phyloP scores from a whole-genome alignment of 2,329 filamentous ascomycete species.

The Xylaria sp. region DNA sequence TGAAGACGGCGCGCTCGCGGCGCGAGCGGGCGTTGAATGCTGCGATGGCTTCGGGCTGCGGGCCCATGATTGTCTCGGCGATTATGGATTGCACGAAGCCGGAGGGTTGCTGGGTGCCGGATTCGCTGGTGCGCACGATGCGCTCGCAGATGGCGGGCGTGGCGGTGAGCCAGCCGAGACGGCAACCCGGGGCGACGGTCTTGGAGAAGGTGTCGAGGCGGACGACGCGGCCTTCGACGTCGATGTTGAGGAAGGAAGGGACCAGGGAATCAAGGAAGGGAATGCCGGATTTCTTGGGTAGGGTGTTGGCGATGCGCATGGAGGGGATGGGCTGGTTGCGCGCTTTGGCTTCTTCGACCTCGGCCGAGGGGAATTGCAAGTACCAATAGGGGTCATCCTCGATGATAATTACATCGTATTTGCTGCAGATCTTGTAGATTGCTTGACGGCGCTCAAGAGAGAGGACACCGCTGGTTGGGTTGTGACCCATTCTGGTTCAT shows the following conservation, averaged over 20 bases:
- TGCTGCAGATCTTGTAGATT: constrained; percentile 73
- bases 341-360: constrained; percentile 45
- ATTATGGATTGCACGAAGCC: constrained; percentile 86
- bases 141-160: constrained; percentile 74
- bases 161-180: constrained; percentile 85
- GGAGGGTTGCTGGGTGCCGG: constrained; percentile 74
- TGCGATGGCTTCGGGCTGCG: constrained; percentile 47
- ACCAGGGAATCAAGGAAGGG: constrained; percentile 76
- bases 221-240: constrained; percentile 80
- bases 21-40: constrained; percentile 41
- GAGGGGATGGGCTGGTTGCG: constrained; percentile 34
- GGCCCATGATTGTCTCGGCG: constrained; percentile 69
- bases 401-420: constrained; percentile 83
- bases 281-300: constrained; percentile 53
- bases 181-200: constrained; percentile 82
- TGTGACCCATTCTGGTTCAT: constrained; percentile 68
- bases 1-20: constrained; percentile 44
- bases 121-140: constrained; percentile 67
- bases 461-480: constrained; percentile 74
- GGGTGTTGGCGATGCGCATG: constrained; percentile 30
- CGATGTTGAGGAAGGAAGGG: constrained; percentile 75
- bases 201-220: constrained; percentile 93
- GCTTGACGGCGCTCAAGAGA: constrained; percentile 68
- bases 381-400: constrained; percentile 98
- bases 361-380: constrained; percentile 76